phyloP scores from a whole-genome alignment of 1,284 basidiomycete genomes.

The Ganoderma boninense region DNA sequence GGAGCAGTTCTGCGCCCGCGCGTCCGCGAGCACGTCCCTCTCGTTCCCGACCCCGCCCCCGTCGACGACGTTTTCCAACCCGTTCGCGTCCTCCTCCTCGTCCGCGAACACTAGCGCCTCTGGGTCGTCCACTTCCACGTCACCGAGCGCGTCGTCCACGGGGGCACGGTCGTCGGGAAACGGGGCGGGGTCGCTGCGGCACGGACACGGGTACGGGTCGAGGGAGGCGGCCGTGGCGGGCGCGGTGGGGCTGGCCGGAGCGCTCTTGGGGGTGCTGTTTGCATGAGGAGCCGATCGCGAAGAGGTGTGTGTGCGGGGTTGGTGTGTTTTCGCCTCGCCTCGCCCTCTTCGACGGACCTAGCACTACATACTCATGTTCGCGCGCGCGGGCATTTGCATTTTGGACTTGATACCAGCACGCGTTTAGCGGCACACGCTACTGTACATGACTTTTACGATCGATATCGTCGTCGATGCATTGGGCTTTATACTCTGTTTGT shows the following conservation, averaged over 20 bases:
- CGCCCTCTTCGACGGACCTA: background rate
- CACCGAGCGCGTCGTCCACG: background rate
- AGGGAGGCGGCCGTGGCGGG: background rate
- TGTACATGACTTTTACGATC: conserved; percentile 1
- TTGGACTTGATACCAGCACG: background rate
- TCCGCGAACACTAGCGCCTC: too few relatives aligned
- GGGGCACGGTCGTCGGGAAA: background rate
- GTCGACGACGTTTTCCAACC: conserved; percentile 30
- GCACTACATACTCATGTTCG: too few relatives aligned
- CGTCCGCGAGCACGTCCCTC: conserved; percentile 40
- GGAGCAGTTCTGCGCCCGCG: conserved; percentile 42
- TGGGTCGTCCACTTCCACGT: too few relatives aligned
- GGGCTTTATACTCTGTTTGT: background rate
- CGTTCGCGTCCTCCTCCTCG: conserved; percentile 30
- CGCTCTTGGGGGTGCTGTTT: conserved; percentile 8
- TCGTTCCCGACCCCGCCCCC: conserved; percentile 35
- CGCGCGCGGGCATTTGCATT: too few relatives aligned
- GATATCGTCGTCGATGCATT: conserved; percentile 1
- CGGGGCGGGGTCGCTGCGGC: background rate
- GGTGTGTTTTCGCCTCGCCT: too few relatives aligned
- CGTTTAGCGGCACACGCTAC: background rate
- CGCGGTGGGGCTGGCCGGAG: conserved; percentile 4
- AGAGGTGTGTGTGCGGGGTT: too few relatives aligned
- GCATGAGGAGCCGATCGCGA: background rate
- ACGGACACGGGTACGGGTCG: background rate